Percentiles rank a stretch among this genome's conserved stretches.
These are phyloP conservation scores for Vigna angularis DNA, from an alignment of 306 rosid genomes.

Conservation along the genomic window DNA sequence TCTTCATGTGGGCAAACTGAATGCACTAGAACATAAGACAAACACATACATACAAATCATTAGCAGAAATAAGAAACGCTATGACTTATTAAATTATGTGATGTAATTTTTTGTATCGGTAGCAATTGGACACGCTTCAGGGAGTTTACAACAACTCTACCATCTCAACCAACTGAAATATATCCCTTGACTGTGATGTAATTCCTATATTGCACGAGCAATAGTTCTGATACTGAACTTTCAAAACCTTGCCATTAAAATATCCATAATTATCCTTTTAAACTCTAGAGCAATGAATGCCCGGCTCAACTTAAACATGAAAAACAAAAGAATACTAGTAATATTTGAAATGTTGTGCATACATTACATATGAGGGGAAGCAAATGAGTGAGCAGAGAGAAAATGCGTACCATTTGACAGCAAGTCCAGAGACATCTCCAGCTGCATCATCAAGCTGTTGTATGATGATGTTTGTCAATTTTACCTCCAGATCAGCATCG, in stretches of 20 bases:
- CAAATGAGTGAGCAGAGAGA: not conserved
- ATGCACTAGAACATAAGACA: conserved; percentile 29
- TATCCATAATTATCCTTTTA: conserved; percentile 7
- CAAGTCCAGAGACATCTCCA: conserved; percentile 92
- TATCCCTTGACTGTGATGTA: not conserved
- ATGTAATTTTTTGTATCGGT: not conserved
- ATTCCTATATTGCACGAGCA: conserved; percentile 18
- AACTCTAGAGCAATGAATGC: not conserved
- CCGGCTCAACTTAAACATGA: not conserved
- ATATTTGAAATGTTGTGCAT: not conserved
- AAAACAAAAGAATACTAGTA: not conserved
- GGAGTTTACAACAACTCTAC: no score
- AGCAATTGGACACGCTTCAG: no score
- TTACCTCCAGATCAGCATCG: conserved; percentile 79
- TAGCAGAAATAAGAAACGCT: not conserved
- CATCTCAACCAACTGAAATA: no score
- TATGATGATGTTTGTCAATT: conserved; percentile 73
- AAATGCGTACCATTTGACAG: conserved; percentile 80
- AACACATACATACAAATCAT: conserved; percentile 16
- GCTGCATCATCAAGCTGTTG: conserved; percentile 97
- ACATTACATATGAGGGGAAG: not conserved
- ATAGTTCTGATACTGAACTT: not conserved
- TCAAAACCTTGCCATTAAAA: not conserved
- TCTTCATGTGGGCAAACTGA: not conserved
- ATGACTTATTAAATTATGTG: not conserved